phyloP scores from a whole-genome alignment of 495 filamentous ascomycete genomes.

The Rostrohypoxylon terebratum region DNA sequence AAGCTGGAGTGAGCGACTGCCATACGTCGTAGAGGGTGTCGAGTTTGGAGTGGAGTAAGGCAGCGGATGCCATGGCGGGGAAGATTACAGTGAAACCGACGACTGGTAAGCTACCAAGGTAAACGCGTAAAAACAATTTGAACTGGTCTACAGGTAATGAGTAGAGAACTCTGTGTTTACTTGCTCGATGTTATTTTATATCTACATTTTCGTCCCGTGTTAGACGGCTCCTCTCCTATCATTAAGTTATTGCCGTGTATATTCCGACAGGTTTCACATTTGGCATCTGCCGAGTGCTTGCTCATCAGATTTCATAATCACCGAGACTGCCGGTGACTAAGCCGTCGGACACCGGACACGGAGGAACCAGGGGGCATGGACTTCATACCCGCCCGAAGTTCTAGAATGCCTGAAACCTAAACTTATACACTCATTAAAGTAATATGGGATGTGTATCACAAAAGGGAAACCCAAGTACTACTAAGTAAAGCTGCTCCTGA shows the following conservation, averaged over 20 bases:
- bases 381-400: too few species aligned
- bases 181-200: not conserved
- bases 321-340: not conserved
- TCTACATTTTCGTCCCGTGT: not conserved
- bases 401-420: too few species aligned
- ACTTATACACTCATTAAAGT: too few species aligned
- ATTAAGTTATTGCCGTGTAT: not conserved
- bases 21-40: slow-evolving; percentile 33
- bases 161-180: not conserved
- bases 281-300: not conserved
- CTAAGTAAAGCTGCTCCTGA: too few species aligned
- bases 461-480: too few species aligned
- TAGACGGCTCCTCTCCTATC: not conserved
- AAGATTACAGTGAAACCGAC: not conserved
- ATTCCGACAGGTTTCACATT: not conserved
- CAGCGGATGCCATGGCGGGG: slow-evolving; percentile 7
- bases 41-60: slow-evolving; percentile 21
- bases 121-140: not conserved
- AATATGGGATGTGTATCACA: too few species aligned
- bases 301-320: not conserved
- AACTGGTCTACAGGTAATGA: not conserved
- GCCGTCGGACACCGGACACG: not conserved
- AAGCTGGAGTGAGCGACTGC: slow-evolving; percentile 18
- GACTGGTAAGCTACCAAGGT: too few species aligned
- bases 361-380: not conserved